Evolutionary conservation across 108 stramenopile species (phyloP).

Genomic region (Craspedostauros australis): DNA sequence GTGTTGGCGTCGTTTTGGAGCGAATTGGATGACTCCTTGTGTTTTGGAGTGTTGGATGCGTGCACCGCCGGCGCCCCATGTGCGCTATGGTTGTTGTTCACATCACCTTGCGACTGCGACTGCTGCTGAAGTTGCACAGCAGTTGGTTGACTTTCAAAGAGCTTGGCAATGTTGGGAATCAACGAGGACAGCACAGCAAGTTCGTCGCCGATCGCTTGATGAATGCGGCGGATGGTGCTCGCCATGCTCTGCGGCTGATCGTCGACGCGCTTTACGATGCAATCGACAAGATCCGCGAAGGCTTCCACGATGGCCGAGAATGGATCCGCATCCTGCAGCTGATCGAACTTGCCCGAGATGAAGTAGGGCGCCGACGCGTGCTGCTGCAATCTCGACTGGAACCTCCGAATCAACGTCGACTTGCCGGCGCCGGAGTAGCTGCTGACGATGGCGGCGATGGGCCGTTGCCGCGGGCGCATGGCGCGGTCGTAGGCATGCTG

Average conservation of each 20-base stretch:
- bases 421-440: conserved; percentile 28
- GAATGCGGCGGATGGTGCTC: conserved; percentile 6
- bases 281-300: conserved; percentile 9
- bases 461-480: not conserved
- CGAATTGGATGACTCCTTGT: too few species aligned
- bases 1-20: too few species aligned
- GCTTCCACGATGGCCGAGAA: conserved; percentile 16
- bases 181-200: not conserved
- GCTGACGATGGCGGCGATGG: not conserved
- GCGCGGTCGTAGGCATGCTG: not conserved
- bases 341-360: conserved; percentile 27
- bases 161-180: conserved; percentile 9
- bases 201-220: conserved; percentile 5
- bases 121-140: too few species aligned
- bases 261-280: conserved; percentile 8
- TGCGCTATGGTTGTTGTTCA: too few species aligned
- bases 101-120: too few species aligned
- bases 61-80: too few species aligned
- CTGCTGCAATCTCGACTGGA: conserved; percentile 3
- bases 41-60: too few species aligned
- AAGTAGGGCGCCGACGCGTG: conserved; percentile 4
- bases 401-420: conserved; percentile 12
- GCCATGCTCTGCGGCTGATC: not conserved
- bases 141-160: too few species aligned
- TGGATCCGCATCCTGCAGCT: conserved; percentile 10